These are phyloP conservation scores for Porcisia hertigi DNA, from an alignment of 208 protist genomes.

Conservation along the genomic window DNA sequence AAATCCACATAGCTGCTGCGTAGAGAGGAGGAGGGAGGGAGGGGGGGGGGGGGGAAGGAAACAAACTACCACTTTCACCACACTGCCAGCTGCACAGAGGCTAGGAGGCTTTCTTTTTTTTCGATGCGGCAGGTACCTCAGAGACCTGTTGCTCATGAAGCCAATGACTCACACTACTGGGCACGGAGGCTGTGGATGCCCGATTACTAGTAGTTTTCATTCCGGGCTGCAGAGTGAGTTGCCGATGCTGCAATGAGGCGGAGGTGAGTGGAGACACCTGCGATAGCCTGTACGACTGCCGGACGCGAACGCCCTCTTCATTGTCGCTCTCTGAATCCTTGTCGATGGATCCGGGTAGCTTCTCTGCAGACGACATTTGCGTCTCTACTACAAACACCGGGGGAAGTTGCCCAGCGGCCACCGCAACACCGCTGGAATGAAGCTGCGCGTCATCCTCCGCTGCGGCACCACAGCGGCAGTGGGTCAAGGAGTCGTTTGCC, in stretches of 20 bases:
- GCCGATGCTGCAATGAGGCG: constrained; percentile 18
- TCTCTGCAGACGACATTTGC: constrained; percentile 12
- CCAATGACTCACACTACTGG: constrained; percentile 18
- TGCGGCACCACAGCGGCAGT: constrained; percentile 32
- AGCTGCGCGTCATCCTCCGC: not conserved
- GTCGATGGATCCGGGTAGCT: constrained; percentile 29
- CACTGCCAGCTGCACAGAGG: not conserved
- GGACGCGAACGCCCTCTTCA: constrained; percentile 9
- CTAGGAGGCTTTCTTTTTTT: constrained; percentile 5
- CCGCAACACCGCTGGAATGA: not conserved
- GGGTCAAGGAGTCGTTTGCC: constrained; percentile 16
- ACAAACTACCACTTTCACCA: not conserved
- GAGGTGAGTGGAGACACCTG: constrained; percentile 30
- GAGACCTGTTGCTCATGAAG: constrained; percentile 19
- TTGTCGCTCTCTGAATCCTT: constrained; percentile 29
- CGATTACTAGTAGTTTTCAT: not conserved
- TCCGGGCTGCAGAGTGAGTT: constrained; percentile 12
- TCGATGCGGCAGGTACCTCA: not conserved
- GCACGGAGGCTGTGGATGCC: not conserved
- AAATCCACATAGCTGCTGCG: not conserved
- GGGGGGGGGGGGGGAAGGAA: not conserved
- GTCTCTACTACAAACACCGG: constrained; percentile 41
- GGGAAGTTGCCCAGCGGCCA: constrained; percentile 12
- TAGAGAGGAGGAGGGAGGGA: constrained; percentile 8
- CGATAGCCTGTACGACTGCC: constrained; percentile 30